phyloP scores from a whole-genome alignment of 1,284 basidiomycete species.

The Papiliotrema flavescens region DNA sequence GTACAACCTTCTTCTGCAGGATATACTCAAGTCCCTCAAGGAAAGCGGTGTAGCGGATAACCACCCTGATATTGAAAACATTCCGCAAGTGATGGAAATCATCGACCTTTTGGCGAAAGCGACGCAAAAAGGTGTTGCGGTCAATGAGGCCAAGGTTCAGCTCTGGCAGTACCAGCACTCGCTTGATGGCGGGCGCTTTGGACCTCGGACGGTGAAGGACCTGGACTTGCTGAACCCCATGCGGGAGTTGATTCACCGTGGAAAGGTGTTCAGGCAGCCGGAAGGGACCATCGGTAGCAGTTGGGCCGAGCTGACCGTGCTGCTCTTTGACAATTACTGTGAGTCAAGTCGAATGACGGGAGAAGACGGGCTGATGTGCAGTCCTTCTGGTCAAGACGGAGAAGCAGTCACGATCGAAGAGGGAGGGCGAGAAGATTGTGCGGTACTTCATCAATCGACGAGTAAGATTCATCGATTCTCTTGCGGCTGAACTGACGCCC shows the following conservation, averaged over 20 bases:
- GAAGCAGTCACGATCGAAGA: slow-evolving; percentile 66
- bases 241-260: slow-evolving; percentile 74
- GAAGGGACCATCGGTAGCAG: slow-evolving; percentile 76
- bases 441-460: slow-evolving; percentile 60
- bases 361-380: slow-evolving; percentile 35
- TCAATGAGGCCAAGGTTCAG: slow-evolving; percentile 80
- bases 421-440: slow-evolving; percentile 56
- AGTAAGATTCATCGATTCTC: slow-evolving; percentile 51
- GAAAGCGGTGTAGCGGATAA: slow-evolving; percentile 58
- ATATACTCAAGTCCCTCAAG: slow-evolving; percentile 59
- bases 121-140: slow-evolving; percentile 74
- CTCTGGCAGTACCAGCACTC: slow-evolving; percentile 74
- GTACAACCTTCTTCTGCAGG: slow-evolving; percentile 79
- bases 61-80: slow-evolving; percentile 73
- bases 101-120: slow-evolving; percentile 80
- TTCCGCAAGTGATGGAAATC: slow-evolving; percentile 77
- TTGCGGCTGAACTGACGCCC: not conserved
- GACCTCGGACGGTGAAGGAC: slow-evolving; percentile 72
- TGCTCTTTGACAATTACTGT: slow-evolving; percentile 92
- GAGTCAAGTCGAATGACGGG: slow-evolving; percentile 37
- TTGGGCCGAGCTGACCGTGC: slow-evolving; percentile 79
- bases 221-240: slow-evolving; percentile 81
- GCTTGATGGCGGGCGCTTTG: slow-evolving; percentile 61
- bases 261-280: slow-evolving; percentile 75
- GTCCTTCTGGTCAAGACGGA: slow-evolving; percentile 84